A percentile compares a stretch with the other conserved stretches of the same genome.
Evolutionary conservation across 768 basidiomycete genomes (phyloP).

Genomic region (Boletus sensibilis): DNA sequence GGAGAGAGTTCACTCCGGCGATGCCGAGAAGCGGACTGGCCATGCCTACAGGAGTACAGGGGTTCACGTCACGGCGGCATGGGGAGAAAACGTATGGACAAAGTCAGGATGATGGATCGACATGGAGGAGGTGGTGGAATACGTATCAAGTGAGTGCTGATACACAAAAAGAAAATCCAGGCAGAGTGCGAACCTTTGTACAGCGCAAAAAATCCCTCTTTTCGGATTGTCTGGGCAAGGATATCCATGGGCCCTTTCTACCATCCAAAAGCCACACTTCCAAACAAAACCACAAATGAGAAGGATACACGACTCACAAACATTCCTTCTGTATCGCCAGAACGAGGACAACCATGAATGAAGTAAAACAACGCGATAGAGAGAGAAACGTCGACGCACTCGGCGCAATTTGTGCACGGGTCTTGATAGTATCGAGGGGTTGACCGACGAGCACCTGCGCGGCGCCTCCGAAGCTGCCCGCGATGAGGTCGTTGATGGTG

Average conservation of each 20-base stretch:
- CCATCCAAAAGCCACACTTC: not conserved
- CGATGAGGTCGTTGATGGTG: slow-evolving; percentile 78
- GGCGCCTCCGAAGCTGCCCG: slow-evolving; percentile 90
- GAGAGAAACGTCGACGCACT: slow-evolving; percentile 47
- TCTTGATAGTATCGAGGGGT: slow-evolving; percentile 86
- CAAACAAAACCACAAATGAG: not conserved
- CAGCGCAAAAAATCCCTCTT: slow-evolving; percentile 89
- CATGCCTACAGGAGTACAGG: slow-evolving; percentile 54
- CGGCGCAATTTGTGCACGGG: slow-evolving; percentile 82
- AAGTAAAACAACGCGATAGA: not conserved
- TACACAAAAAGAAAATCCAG: not conserved
- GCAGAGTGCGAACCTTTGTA: slow-evolving; percentile 73
- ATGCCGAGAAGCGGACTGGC: slow-evolving; percentile 88
- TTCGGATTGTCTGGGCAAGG: slow-evolving; percentile 70
- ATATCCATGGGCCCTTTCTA: slow-evolving; percentile 97
- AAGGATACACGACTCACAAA: slow-evolving; percentile 66
- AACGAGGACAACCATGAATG: slow-evolving; percentile 3
- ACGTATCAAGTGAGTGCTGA: not conserved
- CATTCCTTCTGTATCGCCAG: slow-evolving; percentile 62
- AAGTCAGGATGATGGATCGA: not conserved
- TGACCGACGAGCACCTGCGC: slow-evolving; percentile 95
- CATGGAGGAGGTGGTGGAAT: not conserved
- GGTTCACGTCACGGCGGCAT: not conserved
- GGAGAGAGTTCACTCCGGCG: slow-evolving; percentile 92
- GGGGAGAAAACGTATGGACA: not conserved